Percentiles rank a stretch among this genome's conserved stretches.
Evolutionary conservation across 345 rosid genomes (phyloP).

Genomic region (Odontarrhena argentea): DNA sequence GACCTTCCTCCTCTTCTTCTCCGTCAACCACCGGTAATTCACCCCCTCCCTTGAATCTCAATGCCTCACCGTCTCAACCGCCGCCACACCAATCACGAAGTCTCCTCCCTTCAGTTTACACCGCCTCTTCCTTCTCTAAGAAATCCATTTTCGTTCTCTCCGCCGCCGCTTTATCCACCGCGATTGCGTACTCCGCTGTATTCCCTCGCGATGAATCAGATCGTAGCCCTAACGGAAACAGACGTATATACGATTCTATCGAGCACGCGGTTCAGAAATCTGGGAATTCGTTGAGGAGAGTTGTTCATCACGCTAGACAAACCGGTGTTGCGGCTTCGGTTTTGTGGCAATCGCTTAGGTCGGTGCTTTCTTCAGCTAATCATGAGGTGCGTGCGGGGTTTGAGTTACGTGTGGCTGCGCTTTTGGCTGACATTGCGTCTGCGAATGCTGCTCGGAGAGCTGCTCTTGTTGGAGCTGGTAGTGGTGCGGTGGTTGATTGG

Average conservation of each 20-base stretch:
- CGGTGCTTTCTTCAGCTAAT: constrained; percentile 90
- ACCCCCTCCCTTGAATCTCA: constrained; percentile 40
- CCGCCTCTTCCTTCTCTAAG: constrained; percentile 44
- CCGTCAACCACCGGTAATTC: constrained; percentile 36
- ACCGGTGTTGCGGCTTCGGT: constrained; percentile 84
- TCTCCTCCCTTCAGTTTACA: constrained; percentile 39
- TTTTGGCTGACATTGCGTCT: constrained; percentile 85
- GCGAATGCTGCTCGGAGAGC: constrained; percentile 79
- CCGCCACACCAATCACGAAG: constrained; percentile 33
- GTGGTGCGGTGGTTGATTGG: constrained; percentile 95
- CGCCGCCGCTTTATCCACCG: constrained; percentile 60
- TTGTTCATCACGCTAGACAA: constrained; percentile 63
- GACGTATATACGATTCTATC: constrained; percentile 47
- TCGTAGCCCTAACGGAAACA: constrained; percentile 29
- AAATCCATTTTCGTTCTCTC: constrained; percentile 55
- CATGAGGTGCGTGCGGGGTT: constrained; percentile 92
- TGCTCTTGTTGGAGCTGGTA: constrained; percentile 82
- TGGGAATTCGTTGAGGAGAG: constrained; percentile 59
- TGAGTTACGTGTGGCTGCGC: constrained; percentile 84
- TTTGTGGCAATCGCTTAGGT: constrained; percentile 85
- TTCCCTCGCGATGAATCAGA: constrained; percentile 32
- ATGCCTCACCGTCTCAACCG: constrained; percentile 36
- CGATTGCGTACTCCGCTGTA: constrained; percentile 51
- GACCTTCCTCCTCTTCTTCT: constrained; percentile 48
- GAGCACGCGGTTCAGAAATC: constrained; percentile 57